phyloP scores from a whole-genome alignment of 805 yeast species.

The Debaryomyces castellii region DNA sequence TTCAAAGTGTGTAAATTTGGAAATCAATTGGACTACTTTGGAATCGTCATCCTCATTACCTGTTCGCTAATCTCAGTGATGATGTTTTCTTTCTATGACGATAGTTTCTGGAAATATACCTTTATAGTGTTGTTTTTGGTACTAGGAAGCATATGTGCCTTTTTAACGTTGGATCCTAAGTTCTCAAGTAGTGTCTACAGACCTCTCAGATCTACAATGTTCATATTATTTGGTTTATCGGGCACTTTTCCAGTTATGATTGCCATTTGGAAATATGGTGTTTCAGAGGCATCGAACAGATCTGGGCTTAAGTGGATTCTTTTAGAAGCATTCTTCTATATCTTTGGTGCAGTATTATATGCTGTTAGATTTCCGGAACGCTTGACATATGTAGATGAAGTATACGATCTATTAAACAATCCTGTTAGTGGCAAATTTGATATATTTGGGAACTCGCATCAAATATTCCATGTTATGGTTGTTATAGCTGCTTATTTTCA shows the following conservation, averaged over 20 bases:
- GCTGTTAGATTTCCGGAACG: slow-evolving; percentile 81
- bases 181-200: slow-evolving; percentile 75
- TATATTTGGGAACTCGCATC: slow-evolving; percentile 78
- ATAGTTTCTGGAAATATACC: slow-evolving; percentile 26
- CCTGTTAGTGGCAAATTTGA: slow-evolving; percentile 47
- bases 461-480: slow-evolving; percentile 76
- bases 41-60: slow-evolving; percentile 67
- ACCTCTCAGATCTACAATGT: slow-evolving; percentile 73
- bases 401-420: slow-evolving; percentile 6
- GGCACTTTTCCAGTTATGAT: slow-evolving; percentile 68
- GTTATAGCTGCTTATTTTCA: slow-evolving; percentile 78
- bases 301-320: slow-evolving; percentile 62
- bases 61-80: slow-evolving; percentile 53
- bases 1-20: slow-evolving; percentile 52
- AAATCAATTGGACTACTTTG: slow-evolving; percentile 73
- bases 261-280: slow-evolving; percentile 53
- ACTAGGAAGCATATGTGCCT: slow-evolving; percentile 62
- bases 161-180: slow-evolving; percentile 60
- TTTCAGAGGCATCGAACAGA: slow-evolving; percentile 45
- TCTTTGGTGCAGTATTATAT: slow-evolving; percentile 75
- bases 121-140: slow-evolving; percentile 47
- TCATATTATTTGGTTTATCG: slow-evolving; percentile 76
- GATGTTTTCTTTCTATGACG: slow-evolving; percentile 46
- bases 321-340: slow-evolving; percentile 72
- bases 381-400: slow-evolving; percentile 25